Evolutionary conservation across 805 yeast species (phyloP), one percentile per base, ranked within the genome.

Genomic region (Cyberlindnera nakhonratchasimensis): DNA sequence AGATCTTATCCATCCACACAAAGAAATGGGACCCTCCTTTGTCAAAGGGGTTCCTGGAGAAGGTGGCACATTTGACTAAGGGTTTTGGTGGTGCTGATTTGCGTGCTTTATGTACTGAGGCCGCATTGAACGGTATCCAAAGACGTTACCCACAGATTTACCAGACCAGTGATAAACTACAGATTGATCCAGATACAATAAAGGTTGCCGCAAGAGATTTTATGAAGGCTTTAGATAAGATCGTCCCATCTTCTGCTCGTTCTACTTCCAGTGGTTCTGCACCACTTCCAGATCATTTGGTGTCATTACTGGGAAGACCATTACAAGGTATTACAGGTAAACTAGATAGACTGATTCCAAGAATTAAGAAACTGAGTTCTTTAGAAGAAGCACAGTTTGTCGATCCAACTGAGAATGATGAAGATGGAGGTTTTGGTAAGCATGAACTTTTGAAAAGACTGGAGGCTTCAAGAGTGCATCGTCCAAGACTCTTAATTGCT

Each of bases 31-130:
- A 71, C 11, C 93, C 96, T 11, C 83, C 86, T 3, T 64, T 86
- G 43, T 61, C 77, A 6, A 66, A 66, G 0, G 64, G 59, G 6
- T 85, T 93, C 50, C 54, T 87, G 9, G 70, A 72, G 6, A 79
- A 80, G 41, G 70, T 93, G 26, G 91, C 97, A 0, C 71, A 71
- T 17, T 65, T 87, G 43, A 91, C 99, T 0, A 91, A 90, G 60
- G 99, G 99, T 0, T 93, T 86, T 58, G 99, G 99, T 35, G 99
- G 99, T 68, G 98, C 99, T 3, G 99, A 93, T 62, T 68, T 93
- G 48, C 70, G 96, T 42, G 96, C 98, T 0, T 67, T 93, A 23
- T 89, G 98, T 61, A 91, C 98, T 0, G 99, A 93, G 60, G 90
- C 97, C 23, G 98, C 98, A 0, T 70, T 93, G 48, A 82, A 84